A percentile compares a stretch with the other conserved stretches of the same genome.
These are phyloP conservation scores for Lentithecium fluviatile DNA, from an alignment of 495 filamentous ascomycete species.

Conservation along the genomic window DNA sequence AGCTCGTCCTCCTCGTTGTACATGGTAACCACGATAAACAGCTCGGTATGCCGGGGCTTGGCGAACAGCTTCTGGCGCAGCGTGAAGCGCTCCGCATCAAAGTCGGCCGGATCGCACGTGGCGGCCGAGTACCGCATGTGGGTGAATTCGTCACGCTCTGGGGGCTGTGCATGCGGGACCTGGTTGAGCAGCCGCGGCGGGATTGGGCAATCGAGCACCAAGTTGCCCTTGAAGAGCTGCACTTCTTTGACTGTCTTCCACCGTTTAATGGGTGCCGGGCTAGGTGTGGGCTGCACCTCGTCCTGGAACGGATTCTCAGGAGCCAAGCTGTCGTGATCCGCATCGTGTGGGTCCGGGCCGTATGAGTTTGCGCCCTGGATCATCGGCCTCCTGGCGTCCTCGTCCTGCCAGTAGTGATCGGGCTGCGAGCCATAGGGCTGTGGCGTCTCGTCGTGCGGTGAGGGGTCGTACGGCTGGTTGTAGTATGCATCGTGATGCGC, in stretches of 20 bases:
- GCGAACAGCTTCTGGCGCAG: conserved; percentile 92
- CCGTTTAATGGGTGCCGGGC: conserved; percentile 70
- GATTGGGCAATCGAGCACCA: conserved; percentile 96
- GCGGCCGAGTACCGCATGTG: conserved; percentile 98
- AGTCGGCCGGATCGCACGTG: conserved; percentile 89
- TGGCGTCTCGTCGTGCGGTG: conserved; percentile 57
- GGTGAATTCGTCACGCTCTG: conserved; percentile 93
- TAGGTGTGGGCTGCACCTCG: conserved; percentile 48
- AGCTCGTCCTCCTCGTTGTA: conserved; percentile 98
- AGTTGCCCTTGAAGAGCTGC: conserved; percentile 91
- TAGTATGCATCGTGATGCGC: conserved; percentile 86
- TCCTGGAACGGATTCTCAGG: conserved; percentile 41
- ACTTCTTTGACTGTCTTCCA: conserved; percentile 99
- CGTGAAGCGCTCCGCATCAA: conserved; percentile 85
- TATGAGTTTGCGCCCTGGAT: conserved; percentile 57
- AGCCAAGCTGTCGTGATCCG: conserved; percentile 48
- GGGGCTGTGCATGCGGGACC: conserved; percentile 73
- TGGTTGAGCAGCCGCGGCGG: conserved; percentile 83
- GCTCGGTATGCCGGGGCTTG: conserved; percentile 88
- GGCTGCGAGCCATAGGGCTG: conserved; percentile 55
- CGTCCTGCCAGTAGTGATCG: conserved; percentile 54
- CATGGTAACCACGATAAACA: conserved; percentile 99
- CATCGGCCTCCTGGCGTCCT: conserved; percentile 62
- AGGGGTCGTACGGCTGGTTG: conserved; percentile 74
- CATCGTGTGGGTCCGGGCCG: conserved; percentile 53